phyloP scores from a whole-genome alignment of 2,329 filamentous ascomycete species.

The Dryadomyces sulphureus region DNA sequence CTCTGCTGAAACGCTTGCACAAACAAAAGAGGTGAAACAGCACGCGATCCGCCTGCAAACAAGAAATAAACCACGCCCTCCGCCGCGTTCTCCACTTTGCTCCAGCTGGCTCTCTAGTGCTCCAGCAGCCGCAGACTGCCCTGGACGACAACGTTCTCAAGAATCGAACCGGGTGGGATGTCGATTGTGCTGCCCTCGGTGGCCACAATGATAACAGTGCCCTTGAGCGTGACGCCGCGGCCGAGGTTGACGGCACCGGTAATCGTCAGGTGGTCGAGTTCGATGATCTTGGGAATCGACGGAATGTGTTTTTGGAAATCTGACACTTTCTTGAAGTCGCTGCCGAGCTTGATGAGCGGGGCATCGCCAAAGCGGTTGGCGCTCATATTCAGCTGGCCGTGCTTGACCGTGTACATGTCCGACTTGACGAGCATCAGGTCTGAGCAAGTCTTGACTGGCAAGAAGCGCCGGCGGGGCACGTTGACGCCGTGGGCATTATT shows the following conservation, averaged over 20 bases:
- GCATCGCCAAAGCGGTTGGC: slow-evolving; percentile 91
- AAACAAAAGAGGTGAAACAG: not conserved
- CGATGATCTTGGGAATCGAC: slow-evolving; percentile 79
- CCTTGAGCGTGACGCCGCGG: slow-evolving; percentile 90
- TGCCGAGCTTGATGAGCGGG: slow-evolving; percentile 94
- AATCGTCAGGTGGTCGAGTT: slow-evolving; percentile 91
- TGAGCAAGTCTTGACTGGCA: slow-evolving; percentile 99
- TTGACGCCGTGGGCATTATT: slow-evolving; percentile 98
- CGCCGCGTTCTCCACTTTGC: not conserved
- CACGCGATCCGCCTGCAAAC: not conserved
- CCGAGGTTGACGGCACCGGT: slow-evolving; percentile 95
- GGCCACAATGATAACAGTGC: slow-evolving; percentile 96
- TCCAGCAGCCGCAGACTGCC: slow-evolving; percentile 70
- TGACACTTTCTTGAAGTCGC: slow-evolving; percentile 99
- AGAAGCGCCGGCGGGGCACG: slow-evolving; percentile 90
- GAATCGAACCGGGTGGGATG: slow-evolving; percentile 85
- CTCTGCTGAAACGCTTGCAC: not conserved
- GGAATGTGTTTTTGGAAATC: slow-evolving; percentile 84
- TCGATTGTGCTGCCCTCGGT: slow-evolving; percentile 97
- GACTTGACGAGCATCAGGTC: slow-evolving; percentile 99
- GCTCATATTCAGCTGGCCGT: slow-evolving; percentile 96
- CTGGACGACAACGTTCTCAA: slow-evolving; percentile 98
- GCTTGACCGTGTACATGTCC: slow-evolving; percentile 95
- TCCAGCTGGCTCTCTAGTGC: slow-evolving; percentile 29
- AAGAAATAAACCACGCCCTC: not conserved